phyloP scores from a whole-genome alignment of 1,139 yeast species.

The Suhomyces anneliseae region DNA sequence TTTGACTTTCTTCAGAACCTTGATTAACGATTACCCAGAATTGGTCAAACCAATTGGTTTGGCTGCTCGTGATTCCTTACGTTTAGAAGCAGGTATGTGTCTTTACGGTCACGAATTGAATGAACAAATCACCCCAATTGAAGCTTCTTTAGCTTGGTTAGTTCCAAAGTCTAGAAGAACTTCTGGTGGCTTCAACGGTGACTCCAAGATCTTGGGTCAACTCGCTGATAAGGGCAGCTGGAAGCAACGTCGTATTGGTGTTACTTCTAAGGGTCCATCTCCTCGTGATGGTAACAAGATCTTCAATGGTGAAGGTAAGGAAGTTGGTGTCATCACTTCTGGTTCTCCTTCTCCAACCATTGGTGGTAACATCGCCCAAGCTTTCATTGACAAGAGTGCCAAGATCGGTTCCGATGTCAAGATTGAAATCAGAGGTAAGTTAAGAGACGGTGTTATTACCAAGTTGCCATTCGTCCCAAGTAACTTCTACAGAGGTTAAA shows the following conservation, averaged over 20 bases:
- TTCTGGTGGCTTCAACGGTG: constrained; percentile 71
- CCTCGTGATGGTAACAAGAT: constrained; percentile 84
- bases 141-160: constrained; percentile 87
- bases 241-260: constrained; percentile 71
- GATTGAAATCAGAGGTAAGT: constrained; percentile 81
- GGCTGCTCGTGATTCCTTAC: constrained; percentile 93
- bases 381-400: constrained; percentile 72
- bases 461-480: constrained; percentile 85
- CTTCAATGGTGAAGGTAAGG: constrained; percentile 45
- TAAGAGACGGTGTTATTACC: constrained; percentile 68
- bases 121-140: constrained; percentile 82
- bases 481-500: constrained; percentile 55
- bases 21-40: constrained; percentile 56
- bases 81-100: constrained; percentile 98
- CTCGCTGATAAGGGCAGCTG: constrained; percentile 61
- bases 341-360: constrained; percentile 90
- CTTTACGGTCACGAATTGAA: constrained; percentile 89
- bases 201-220: constrained; percentile 66
- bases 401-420: constrained; percentile 76
- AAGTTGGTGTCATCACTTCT: constrained; percentile 78
- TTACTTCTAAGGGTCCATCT: constrained; percentile 78
- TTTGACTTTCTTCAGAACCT: constrained; percentile 57
- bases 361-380: constrained; percentile 91
- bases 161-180: constrained; percentile 77
- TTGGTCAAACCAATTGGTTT: constrained; percentile 85